These are phyloP conservation scores for Leccinum broughii DNA, from an alignment of 768 basidiomycete species.

Conservation along the genomic window DNA sequence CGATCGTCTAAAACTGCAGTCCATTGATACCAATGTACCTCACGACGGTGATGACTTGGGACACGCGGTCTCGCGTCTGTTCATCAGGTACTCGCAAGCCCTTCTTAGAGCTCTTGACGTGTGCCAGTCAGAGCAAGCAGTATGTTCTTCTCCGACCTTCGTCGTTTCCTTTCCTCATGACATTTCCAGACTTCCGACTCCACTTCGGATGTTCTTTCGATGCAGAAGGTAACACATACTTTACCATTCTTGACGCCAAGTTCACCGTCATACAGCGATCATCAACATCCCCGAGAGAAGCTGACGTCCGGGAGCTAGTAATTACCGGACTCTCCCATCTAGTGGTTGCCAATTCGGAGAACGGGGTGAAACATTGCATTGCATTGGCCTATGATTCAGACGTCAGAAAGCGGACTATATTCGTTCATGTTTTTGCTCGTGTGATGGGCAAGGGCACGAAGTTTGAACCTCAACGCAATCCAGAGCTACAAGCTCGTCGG, in stretches of 20 bases:
- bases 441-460: constrained; percentile 80
- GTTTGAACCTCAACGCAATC: constrained; percentile 62
- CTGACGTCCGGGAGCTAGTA: constrained; percentile 71
- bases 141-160: constrained; percentile 25
- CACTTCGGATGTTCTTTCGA: constrained; percentile 48
- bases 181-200: constrained; percentile 46
- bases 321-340: constrained; percentile 81
- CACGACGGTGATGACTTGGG: constrained; percentile 61
- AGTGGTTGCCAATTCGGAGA: constrained; percentile 81
- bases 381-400: constrained; percentile 76
- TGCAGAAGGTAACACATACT: constrained; percentile 41
- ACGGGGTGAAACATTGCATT: constrained; percentile 86
- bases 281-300: constrained; percentile 49
- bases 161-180: constrained; percentile 11
- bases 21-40: constrained; percentile 49
- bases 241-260: not conserved
- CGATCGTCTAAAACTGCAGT: constrained; percentile 69
- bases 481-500: constrained; percentile 46
- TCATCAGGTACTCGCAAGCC: constrained; percentile 72
- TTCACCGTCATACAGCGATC: constrained; percentile 38
- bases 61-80: constrained; percentile 74
- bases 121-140: constrained; percentile 48
- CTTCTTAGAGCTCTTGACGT: constrained; percentile 62
- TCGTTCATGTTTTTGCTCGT: constrained; percentile 80
- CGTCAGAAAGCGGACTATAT: constrained; percentile 69